Evolutionary conservation across 2,329 filamentous ascomycete genomes (phyloP).

Genomic region (Ascochyta pisi): DNA sequence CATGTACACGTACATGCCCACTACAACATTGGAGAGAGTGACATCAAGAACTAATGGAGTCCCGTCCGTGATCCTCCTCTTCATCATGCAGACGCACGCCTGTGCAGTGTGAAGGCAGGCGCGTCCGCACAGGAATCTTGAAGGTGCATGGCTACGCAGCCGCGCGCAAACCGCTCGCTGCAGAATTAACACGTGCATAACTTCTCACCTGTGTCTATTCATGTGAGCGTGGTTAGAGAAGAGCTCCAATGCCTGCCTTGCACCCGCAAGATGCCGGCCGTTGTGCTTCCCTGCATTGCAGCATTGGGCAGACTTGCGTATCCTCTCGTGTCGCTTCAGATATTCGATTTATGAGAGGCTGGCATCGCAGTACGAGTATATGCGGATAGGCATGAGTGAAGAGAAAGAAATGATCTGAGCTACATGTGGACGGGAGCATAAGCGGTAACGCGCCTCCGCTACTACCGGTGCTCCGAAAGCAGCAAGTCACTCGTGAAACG

Average conservation of each 20-base stretch:
- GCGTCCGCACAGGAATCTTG: not conserved
- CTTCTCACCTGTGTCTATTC: slow-evolving; percentile 2
- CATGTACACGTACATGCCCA: slow-evolving; percentile 1
- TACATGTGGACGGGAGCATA: no score
- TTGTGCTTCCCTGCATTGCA: not conserved
- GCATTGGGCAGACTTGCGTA: not conserved
- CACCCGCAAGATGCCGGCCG: not conserved
- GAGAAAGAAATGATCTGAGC: not conserved
- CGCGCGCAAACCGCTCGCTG: not conserved
- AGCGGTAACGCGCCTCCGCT: no score
- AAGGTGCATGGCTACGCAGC: not conserved
- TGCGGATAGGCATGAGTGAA: not conserved
- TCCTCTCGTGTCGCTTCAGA: slow-evolving; percentile 3
- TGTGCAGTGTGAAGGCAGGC: not conserved
- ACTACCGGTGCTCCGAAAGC: no score
- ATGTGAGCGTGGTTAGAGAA: slow-evolving; percentile 1
- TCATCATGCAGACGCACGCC: not conserved
- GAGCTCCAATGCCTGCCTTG: no score
- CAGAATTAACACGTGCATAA: not conserved
- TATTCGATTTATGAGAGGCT: not conserved
- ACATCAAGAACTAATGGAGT: not conserved
- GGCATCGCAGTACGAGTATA: not conserved
- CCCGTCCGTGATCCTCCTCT: not conserved
- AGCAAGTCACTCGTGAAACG: no score
- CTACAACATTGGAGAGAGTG: not conserved